Evolutionary conservation across 345 rosid genomes (phyloP).

Genomic region (Euphorbia lathyris): DNA sequence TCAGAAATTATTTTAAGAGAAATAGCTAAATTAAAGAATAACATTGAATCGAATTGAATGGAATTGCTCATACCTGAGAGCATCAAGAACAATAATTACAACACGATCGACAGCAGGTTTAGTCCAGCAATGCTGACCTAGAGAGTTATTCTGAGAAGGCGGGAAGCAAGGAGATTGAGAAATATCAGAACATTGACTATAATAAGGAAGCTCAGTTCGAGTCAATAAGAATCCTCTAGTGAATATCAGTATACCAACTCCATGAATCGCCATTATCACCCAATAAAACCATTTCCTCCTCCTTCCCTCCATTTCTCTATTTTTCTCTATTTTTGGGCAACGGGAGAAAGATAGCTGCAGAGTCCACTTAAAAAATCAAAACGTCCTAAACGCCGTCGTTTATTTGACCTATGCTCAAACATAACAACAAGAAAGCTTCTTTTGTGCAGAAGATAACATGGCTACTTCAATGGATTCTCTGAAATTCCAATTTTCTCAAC

Average conservation of each 20-base stretch:
- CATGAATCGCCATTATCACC: conserved; percentile 46
- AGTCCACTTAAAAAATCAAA: neutral
- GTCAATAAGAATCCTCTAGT: conserved; percentile 84
- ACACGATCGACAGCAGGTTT: conserved; percentile 66
- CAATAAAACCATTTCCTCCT: conserved; percentile 13
- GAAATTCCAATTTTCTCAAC: conserved; percentile 20
- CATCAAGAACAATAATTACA: conserved; percentile 74
- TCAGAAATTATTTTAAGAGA: neutral
- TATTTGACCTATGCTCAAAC: neutral
- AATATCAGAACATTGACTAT: conserved; percentile 63
- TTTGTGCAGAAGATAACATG: neutral
- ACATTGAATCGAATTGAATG: neutral
- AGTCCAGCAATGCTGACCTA: conserved; percentile 46
- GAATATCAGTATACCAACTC: conserved; percentile 58
- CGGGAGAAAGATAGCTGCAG: neutral
- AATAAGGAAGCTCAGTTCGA: conserved; percentile 84
- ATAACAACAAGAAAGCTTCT: neutral
- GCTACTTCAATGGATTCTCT: conserved; percentile 18
- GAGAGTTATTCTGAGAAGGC: conserved; percentile 1
- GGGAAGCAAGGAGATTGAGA: conserved; percentile 58
- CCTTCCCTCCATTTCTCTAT: conserved; percentile 13
- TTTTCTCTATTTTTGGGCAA: neutral
- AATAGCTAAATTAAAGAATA: neutral
- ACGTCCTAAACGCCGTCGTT: neutral
- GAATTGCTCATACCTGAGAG: conserved; percentile 45